A percentile compares a stretch with the other conserved stretches of the same genome.
phyloP scores from a whole-genome alignment of 306 rosid species.

The Chamaecrista fasciculata region DNA sequence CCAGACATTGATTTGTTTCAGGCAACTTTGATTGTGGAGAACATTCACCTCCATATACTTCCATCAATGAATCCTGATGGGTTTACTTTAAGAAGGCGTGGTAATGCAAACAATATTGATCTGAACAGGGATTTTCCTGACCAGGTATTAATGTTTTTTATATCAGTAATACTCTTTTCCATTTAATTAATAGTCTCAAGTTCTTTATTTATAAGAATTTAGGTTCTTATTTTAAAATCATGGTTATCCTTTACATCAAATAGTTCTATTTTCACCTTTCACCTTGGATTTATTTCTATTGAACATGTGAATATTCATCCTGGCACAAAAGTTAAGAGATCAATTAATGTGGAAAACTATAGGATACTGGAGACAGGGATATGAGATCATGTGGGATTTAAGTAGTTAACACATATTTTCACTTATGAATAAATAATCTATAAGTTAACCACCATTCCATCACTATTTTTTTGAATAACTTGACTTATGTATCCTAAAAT shows the following conservation, averaged over 20 bases:
- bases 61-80: slow-evolving; percentile 99
- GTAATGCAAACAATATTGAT: slow-evolving; percentile 83
- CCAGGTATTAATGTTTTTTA: slow-evolving; percentile 58
- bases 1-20: slow-evolving; percentile 37
- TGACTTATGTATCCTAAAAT: not conserved
- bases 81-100: slow-evolving; percentile 67
- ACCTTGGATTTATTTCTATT: not conserved
- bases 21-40: slow-evolving; percentile 78
- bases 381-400: not conserved
- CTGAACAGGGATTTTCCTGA: slow-evolving; percentile 95
- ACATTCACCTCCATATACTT: slow-evolving; percentile 90
- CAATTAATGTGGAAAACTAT: not conserved
- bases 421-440: no score
- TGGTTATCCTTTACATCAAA: not conserved
- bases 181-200: slow-evolving; percentile 5
- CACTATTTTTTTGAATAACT: not conserved
- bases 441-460: not conserved
- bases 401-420: no score
- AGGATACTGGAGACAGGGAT: not conserved
- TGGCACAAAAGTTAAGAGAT: not conserved
- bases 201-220: slow-evolving; percentile 22
- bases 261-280: not conserved
- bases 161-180: not conserved
- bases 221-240: slow-evolving; percentile 16
- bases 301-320: not conserved